phyloP scores from a whole-genome alignment of 78 protist species.

The Thecamonas trahens region DNA sequence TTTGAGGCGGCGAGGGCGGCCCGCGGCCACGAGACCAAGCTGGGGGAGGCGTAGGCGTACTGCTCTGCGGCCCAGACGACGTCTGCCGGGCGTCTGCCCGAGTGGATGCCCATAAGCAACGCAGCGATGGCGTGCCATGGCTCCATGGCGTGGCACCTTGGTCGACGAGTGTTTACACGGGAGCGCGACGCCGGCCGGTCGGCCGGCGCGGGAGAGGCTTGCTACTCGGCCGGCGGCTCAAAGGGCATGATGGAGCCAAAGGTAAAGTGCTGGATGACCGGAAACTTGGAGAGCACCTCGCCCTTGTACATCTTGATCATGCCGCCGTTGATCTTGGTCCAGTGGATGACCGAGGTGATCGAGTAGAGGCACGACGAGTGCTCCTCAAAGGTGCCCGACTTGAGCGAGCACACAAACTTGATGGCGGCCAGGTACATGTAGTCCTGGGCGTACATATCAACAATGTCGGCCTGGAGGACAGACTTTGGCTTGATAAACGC shows the following conservation, averaged over 20 bases:
- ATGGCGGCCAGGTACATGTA: constrained; percentile 57
- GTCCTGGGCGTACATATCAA: constrained; percentile 21
- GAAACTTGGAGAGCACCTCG: constrained; percentile 75
- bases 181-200: too few species aligned
- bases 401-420: constrained; percentile 41
- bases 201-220: too few species aligned
- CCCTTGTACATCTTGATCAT: constrained; percentile 75
- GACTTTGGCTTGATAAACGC: constrained; percentile 16
- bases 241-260: constrained; percentile 70
- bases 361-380: constrained; percentile 70
- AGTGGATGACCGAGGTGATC: constrained; percentile 35
- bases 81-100: too few species aligned
- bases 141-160: too few species aligned
- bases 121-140: too few species aligned
- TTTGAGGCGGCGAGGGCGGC: too few species aligned
- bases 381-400: constrained; percentile 66
- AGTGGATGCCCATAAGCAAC: too few species aligned
- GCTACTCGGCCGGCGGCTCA: too few species aligned
- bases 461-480: constrained; percentile 5
- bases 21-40: too few species aligned
- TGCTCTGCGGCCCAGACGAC: too few species aligned
- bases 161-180: too few species aligned
- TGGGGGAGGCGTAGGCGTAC: too few species aligned
- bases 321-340: constrained; percentile 56
- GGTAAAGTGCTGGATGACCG: constrained; percentile 81